phyloP scores from a whole-genome alignment of 139 green algal species.

The Micromonas commoda region DNA sequence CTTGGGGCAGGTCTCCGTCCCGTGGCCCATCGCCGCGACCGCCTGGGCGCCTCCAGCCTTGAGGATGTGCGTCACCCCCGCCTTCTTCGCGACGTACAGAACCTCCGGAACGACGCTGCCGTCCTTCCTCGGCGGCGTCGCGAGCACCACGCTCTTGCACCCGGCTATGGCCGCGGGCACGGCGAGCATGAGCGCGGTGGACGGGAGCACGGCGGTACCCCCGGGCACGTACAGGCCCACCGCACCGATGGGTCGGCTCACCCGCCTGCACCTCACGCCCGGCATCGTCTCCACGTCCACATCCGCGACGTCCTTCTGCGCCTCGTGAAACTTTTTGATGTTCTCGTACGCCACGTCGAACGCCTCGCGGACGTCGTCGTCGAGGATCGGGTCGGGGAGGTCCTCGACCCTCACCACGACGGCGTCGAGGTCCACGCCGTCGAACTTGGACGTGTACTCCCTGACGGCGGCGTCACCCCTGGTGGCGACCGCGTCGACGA shows the following conservation, averaged over 20 bases:
- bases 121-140: constrained; percentile 81
- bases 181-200: constrained; percentile 88
- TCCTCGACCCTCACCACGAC: constrained; percentile 68
- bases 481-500: constrained; percentile 74
- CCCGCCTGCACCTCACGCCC: constrained; percentile 74
- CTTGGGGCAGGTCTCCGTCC: constrained; percentile 86
- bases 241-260: constrained; percentile 49
- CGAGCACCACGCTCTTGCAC: constrained; percentile 88
- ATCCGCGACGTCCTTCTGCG: constrained; percentile 53
- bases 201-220: constrained; percentile 91
- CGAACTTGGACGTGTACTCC: constrained; percentile 86
- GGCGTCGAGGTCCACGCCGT: constrained; percentile 60
- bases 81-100: constrained; percentile 91
- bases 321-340: constrained; percentile 86
- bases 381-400: constrained; percentile 63
- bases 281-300: constrained; percentile 53
- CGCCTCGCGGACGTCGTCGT: constrained; percentile 56
- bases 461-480: constrained; percentile 83
- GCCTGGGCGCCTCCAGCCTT: constrained; percentile 90
- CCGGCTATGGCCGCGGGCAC: constrained; percentile 75
- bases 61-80: constrained; percentile 91
- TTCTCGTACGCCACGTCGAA: constrained; percentile 94
- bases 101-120: constrained; percentile 76
- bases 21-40: constrained; percentile 93
- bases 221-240: constrained; percentile 96